Evolutionary conservation across 129 eudicot genomes (phyloP), one percentile per base, ranked within the genome.

Genomic region (Deinandra increscens): DNA sequence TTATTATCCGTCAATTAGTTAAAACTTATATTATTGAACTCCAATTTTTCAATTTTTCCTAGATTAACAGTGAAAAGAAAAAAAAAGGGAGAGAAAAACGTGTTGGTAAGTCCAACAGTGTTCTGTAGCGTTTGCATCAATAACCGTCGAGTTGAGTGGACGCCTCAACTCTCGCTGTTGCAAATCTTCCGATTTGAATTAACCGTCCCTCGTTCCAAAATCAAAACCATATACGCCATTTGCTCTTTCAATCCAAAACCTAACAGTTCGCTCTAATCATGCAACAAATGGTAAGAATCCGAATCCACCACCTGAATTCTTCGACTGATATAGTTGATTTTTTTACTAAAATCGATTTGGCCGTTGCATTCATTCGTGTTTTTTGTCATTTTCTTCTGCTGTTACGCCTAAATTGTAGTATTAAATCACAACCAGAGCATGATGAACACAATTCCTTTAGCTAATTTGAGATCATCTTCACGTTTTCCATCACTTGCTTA

Each of bases 251-350:
- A 34, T 17, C 66, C 45, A 36, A 17, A 60, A 60, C 1, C 20
- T 20, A 44, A 60, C 39, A 18, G 23, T 22, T 64, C 38, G 20
- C 53, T 44, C 34, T 1, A 68, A 60, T 33, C 54, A 18, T 23
- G 69, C 46, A 48, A 45, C 69, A 59, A 46, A 76, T 48, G 70
- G 75, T 76, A 68, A 22, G 64, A 15, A 34, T 60, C 46, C 61
- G 7, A 67, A 14, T 48, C 22, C 9, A 48, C 20, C 20, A 48
- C 9, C 54, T 48, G 54, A 48, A 48, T 14, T 15, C 0, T 48
- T n/a, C 20, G 54, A 14, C 13, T 48, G 7, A 13, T 13, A 14
- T n/a, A 46, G 6, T 19, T 46, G 53, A 45, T n/a, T 34, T 29
- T 31, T 43, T 60, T 44, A 44, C 23, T 43, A 34, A 15, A 71